Evolutionary conservation across 257 asterid species (phyloP), one percentile per base, ranked within the genome.

Genomic region (Ajuga chamaepitys): DNA sequence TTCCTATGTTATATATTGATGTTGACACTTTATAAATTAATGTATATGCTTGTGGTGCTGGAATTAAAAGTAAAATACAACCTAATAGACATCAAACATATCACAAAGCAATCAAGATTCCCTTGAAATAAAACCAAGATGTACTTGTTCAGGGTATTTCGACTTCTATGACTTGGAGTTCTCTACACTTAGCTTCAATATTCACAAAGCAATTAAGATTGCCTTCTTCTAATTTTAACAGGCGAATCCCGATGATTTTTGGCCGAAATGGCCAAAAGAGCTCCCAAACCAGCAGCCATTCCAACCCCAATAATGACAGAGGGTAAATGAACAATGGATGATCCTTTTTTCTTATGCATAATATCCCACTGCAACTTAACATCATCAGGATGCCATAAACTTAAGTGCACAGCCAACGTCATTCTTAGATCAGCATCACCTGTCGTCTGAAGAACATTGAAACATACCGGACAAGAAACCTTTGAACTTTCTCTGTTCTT

Each of bases 311-410:
- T 54, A 65, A 78, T 54, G 9, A 85, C 35, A 34, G 95, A 91
- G 24, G 94, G 95, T 70, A 83, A 65, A 74, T 87, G 89, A 60
- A 87, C 20, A 58, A 32, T 22, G 1, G 84, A 73, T 18, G 84
- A 70, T 18, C 76, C 74, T 21, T 66, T 75, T 66, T 74, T 75
- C 58, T 56, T 84, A 52, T 85, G 85, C 90, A 85, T 86, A 20
- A 85, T 70, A 48, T 89, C 86, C 98, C 97, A 93, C 66, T 85
- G 91, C 80, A 82, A 51, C 40, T 70, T 72, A 47, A 93, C 95
- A 62, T 93, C 97, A 25, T 89, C 95, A 1, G 96, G 81, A 62
- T 89, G 96, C 93, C 95, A 89, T 61, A 93, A 70, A 77, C 97
- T 87, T 85, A 89, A 62, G 85, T 89, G 97, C 59, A 84, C 65